Evolutionary conservation across 148 eudicot genomes (phyloP).

Genomic region (Cornus florida): DNA sequence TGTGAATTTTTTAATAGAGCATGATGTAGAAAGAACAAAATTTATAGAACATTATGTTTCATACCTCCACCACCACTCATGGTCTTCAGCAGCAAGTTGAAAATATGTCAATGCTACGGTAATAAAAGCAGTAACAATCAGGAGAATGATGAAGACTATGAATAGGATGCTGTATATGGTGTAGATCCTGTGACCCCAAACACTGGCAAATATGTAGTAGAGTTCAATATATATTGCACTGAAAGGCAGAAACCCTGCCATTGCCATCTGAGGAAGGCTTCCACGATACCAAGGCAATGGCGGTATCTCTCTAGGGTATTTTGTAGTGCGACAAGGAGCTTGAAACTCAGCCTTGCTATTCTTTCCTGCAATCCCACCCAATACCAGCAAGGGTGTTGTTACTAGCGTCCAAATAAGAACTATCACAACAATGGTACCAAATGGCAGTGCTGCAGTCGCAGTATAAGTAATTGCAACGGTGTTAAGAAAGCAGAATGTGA

Average conservation of each 20-base stretch:
- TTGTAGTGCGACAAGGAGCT: constrained; percentile 14
- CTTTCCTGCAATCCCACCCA: constrained; percentile 20
- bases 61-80: constrained; percentile 47
- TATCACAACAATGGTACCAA: constrained; percentile 12
- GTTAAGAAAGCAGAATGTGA: constrained; percentile 20
- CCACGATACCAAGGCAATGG: constrained; percentile 18
- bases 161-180: constrained; percentile 26
- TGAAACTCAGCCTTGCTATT: constrained; percentile 17
- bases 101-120: constrained; percentile 38
- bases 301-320: constrained; percentile 18
- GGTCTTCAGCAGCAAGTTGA: constrained; percentile 42
- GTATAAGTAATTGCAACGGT: constrained; percentile 9
- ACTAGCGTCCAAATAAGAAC: constrained; percentile 11
- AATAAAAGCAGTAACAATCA: constrained; percentile 36
- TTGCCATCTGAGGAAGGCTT: constrained; percentile 15
- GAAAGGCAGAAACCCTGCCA: constrained; percentile 20
- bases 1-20: neutral
- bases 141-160: constrained; percentile 31
- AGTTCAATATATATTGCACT: constrained; percentile 14
- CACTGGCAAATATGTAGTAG: constrained; percentile 14
- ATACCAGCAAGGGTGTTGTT: constrained; percentile 11
- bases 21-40: neutral
- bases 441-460: constrained; percentile 17
- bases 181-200: constrained; percentile 19
- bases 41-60: neutral